phyloP scores from a whole-genome alignment of 208 protist species.

The Trypanosoma rangeli region DNA sequence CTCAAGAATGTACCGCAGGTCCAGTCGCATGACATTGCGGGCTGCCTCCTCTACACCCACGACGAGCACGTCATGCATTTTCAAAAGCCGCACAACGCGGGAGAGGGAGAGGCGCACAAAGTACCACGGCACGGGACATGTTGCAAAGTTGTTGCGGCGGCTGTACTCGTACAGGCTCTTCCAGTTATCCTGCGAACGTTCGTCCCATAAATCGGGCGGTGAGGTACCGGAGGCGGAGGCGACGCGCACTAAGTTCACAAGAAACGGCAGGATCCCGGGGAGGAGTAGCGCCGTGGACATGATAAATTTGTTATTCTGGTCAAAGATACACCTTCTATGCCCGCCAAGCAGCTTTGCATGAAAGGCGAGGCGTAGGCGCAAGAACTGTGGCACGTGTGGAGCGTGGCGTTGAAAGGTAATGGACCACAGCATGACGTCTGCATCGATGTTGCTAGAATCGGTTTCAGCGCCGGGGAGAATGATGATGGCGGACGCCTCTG shows the following conservation, averaged over 20 bases:
- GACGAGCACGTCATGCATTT: slow-evolving; percentile 66
- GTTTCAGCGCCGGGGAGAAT: slow-evolving; percentile 71
- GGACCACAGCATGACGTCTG: slow-evolving; percentile 83
- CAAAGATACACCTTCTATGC: slow-evolving; percentile 55
- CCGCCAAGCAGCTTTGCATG: slow-evolving; percentile 71
- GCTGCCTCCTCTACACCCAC: slow-evolving; percentile 67
- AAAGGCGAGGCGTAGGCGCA: slow-evolving; percentile 80
- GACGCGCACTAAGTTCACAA: slow-evolving; percentile 83
- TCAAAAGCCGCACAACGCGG: slow-evolving; percentile 49
- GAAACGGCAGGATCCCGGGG: slow-evolving; percentile 79
- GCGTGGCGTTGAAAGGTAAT: slow-evolving; percentile 76
- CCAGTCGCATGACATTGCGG: slow-evolving; percentile 55
- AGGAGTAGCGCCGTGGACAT: slow-evolving; percentile 79
- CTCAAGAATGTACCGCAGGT: slow-evolving; percentile 61
- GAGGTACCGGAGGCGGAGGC: slow-evolving; percentile 55
- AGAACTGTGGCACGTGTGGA: slow-evolving; percentile 73
- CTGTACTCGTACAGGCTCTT: slow-evolving; percentile 82
- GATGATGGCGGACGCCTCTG: slow-evolving; percentile 65
- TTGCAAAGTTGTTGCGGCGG: slow-evolving; percentile 69
- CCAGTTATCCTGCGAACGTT: slow-evolving; percentile 67
- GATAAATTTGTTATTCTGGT: slow-evolving; percentile 84
- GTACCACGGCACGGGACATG: slow-evolving; percentile 51
- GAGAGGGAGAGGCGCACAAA: slow-evolving; percentile 52
- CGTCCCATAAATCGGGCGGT: slow-evolving; percentile 50
- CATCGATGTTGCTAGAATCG: slow-evolving; percentile 73